Evolutionary conservation across 2,329 filamentous ascomycete genomes (phyloP), one percentile per base, ranked within the genome.

Genomic region (Cryphonectria japonica): DNA sequence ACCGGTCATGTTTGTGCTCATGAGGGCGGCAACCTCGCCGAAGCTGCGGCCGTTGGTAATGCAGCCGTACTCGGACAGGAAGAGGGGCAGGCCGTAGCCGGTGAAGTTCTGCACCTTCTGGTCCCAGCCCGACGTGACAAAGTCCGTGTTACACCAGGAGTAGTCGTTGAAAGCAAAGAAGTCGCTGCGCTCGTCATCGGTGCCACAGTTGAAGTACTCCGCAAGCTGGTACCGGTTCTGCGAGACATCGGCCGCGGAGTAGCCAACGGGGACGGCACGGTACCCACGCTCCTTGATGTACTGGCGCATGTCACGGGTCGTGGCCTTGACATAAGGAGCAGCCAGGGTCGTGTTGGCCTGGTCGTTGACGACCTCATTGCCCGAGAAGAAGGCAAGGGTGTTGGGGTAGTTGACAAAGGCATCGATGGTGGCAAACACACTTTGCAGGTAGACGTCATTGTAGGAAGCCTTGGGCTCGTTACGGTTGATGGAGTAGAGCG

Each of bases 21-120:
- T 98, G 71, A 99, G 86, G 62, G 95, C 86, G 64, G 82, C 82
- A 67, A 98, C 83, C 84, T 98, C 95, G 72, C 89, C 85, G 78
- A 97, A 99, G 78, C 91, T 85, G 76, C 95, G 95, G 72, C 85
- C 88, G 85, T 93, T 94, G 79, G 88, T 92, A 82, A 80, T 94
- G 85, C 96, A 99, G 73, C 96, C 96, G 79, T 92, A 98, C 82
- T 98, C 96, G 66, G 95, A 98, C 68, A 99, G 87, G 89, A 97
- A 98, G 78, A 97, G 91, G 71, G 95, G 93, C 68, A 97, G 85
- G 76, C 93, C 93, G 80, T 97, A 97, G 80, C 92, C 89, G 74
- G 88, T 90, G 82, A 95, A 97, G 84, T 92, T 93, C 85, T 92
- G 87, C 73, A 97, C 94, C 88, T 97, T 97, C 79, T 91, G 82